phyloP scores from a whole-genome alignment of 1,284 basidiomycete genomes.

The Boletus smithii region DNA sequence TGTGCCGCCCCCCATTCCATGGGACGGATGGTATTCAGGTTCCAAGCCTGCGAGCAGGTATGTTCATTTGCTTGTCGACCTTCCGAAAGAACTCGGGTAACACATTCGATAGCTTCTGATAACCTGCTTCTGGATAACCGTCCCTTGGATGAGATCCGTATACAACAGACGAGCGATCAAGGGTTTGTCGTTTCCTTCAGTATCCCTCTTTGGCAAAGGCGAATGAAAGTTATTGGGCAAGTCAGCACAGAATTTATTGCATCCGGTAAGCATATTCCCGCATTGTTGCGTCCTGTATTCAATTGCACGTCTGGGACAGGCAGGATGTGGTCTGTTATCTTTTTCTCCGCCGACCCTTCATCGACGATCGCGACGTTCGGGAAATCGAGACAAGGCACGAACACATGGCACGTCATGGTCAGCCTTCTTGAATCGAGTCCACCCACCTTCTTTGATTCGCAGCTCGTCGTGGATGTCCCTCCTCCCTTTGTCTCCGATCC shows the following conservation, averaged over 20 bases:
- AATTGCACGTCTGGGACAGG: constrained; percentile 32
- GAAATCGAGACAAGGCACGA: constrained; percentile 19
- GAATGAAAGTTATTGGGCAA: constrained; percentile 57
- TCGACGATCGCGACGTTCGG: background rate
- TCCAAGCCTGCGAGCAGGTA: constrained; percentile 14
- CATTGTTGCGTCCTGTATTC: background rate
- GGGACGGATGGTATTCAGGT: constrained; percentile 18
- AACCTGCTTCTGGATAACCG: constrained; percentile 53
- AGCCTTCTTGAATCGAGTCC: constrained; percentile 30
- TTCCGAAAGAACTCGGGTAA: too few relatives aligned
- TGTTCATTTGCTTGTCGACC: constrained; percentile 31
- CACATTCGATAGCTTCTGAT: constrained; percentile 42
- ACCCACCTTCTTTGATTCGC: constrained; percentile 23
- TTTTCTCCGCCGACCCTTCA: constrained; percentile 21
- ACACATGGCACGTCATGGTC: constrained; percentile 56
- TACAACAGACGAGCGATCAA: constrained; percentile 42
- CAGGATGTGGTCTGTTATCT: constrained; percentile 30
- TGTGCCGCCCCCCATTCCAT: constrained; percentile 29
- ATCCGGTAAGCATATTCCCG: constrained; percentile 32
- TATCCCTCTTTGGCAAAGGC: constrained; percentile 60
- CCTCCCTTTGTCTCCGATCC: background rate
- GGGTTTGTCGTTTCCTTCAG: constrained; percentile 51
- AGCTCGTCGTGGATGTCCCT: constrained; percentile 12
- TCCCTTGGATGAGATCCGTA: constrained; percentile 51
- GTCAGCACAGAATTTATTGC: constrained; percentile 65